Evolutionary conservation across 805 yeast species (phyloP).

Genomic region (Wickerhamiella spandovensis): DNA sequence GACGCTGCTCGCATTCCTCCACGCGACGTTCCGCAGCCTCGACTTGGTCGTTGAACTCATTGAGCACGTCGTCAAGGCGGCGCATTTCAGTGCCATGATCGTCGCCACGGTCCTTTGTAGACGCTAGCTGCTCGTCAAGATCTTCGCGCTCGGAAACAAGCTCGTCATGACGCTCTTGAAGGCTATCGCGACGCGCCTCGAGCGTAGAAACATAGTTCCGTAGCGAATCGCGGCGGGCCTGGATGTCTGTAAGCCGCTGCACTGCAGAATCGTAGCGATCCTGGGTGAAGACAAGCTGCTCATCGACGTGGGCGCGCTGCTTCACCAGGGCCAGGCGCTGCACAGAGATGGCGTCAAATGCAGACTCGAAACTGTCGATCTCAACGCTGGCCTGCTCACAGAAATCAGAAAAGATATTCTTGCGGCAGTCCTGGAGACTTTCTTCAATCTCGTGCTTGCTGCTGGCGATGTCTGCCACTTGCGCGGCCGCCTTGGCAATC

Average conservation of each 20-base stretch:
- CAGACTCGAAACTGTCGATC: constrained; percentile 12
- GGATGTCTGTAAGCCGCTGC: constrained; percentile 29
- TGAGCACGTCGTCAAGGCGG: constrained; percentile 25
- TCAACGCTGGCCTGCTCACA: constrained; percentile 8
- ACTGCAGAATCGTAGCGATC: constrained; percentile 43
- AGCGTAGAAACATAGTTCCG: constrained; percentile 9
- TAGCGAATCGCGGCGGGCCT: constrained; percentile 10
- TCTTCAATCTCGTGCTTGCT: constrained; percentile 13
- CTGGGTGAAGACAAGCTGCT: constrained; percentile 49
- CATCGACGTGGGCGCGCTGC: constrained; percentile 47
- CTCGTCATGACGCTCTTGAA: constrained; percentile 18
- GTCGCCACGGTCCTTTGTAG: constrained; percentile 29
- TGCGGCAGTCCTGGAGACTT: not conserved
- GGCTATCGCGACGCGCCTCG: constrained; percentile 7
- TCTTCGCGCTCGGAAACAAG: constrained; percentile 9
- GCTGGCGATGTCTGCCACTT: constrained; percentile 24
- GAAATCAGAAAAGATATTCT: constrained; percentile 6
- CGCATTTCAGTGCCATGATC: constrained; percentile 26
- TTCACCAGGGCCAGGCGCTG: constrained; percentile 49
- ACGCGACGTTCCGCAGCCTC: not conserved
- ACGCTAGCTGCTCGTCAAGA: constrained; percentile 13
- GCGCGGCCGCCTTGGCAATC: not conserved
- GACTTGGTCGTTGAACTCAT: constrained; percentile 10
- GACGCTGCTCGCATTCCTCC: constrained; percentile 3
- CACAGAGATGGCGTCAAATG: constrained; percentile 20